Evolutionary conservation across 2,329 filamentous ascomycete genomes (phyloP).

Genomic region (Westerdykella aurantiaca): DNA sequence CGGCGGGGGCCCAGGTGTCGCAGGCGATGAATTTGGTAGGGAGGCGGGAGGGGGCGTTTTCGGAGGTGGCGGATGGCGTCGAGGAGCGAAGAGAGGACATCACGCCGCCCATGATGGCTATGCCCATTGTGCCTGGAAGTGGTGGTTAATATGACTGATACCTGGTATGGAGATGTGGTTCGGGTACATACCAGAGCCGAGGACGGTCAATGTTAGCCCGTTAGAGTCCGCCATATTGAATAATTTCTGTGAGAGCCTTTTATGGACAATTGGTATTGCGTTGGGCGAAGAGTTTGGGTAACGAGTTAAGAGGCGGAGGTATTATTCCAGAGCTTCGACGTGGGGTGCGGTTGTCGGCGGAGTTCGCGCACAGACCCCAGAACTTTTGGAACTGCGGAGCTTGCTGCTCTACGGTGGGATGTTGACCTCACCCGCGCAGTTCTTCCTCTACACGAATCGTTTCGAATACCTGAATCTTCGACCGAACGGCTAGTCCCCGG

Average conservation of each 20-base stretch:
- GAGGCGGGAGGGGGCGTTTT: conserved; percentile 48
- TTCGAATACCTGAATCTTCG: no score
- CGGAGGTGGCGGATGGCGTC: conserved; percentile 42
- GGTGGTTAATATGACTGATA: neutral
- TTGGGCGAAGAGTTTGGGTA: conserved; percentile 25
- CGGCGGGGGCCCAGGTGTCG: conserved; percentile 64
- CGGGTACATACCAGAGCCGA: conserved; percentile 66
- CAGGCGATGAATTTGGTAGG: conserved; percentile 77
- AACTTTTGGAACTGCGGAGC: no score
- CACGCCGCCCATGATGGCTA: conserved; percentile 76
- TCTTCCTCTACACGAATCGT: no score
- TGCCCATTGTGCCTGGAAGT: conserved; percentile 69
- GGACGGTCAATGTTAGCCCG: conserved; percentile 66
- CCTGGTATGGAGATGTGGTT: neutral
- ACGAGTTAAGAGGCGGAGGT: neutral
- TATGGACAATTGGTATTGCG: neutral
- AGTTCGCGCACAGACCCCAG: neutral
- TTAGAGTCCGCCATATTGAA: conserved; percentile 17
- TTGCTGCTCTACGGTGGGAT: no score
- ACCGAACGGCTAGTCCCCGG: no score
- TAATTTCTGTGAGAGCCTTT: no score
- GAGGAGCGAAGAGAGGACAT: conserved; percentile 56
- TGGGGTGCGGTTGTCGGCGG: neutral
- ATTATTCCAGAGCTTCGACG: neutral
- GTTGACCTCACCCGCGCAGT: no score